Evolutionary conservation across 2,329 filamentous ascomycete species (phyloP).

Genomic region (Epichloe gansuensis): DNA sequence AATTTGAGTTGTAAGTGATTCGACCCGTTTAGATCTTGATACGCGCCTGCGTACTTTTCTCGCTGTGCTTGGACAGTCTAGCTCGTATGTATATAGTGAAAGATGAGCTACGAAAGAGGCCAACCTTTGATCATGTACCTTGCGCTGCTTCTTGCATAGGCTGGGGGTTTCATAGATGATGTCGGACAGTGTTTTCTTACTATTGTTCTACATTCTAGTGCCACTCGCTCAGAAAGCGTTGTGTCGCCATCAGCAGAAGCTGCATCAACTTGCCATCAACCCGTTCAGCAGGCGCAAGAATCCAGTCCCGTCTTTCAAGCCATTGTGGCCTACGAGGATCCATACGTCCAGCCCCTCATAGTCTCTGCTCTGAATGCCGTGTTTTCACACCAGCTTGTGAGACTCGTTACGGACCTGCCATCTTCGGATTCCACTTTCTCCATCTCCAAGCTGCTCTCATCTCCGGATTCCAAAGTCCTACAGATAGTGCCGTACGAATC

Average conservation of each 20-base stretch:
- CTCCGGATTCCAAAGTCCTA: conserved; percentile 37
- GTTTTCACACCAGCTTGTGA: conserved; percentile 41
- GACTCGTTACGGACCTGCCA: conserved; percentile 37
- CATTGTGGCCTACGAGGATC: conserved; percentile 71
- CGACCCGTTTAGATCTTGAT: neutral
- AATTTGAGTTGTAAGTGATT: conserved; percentile 49
- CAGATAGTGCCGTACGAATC: conserved; percentile 81
- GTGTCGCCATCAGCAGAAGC: conserved; percentile 6
- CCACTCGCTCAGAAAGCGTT: conserved; percentile 7
- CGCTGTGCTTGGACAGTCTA: neutral
- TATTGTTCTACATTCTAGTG: conserved; percentile 13
- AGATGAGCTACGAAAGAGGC: neutral
- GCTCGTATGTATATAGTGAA: conserved; percentile 10
- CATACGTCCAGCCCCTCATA: conserved; percentile 81
- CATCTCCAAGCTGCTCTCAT: conserved; percentile 23
- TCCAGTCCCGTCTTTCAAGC: conserved; percentile 35
- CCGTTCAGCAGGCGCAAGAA: neutral
- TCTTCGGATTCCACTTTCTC: conserved; percentile 19
- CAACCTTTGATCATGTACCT: conserved; percentile 14
- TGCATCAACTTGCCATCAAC: conserved; percentile 11
- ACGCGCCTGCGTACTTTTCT: conserved; percentile 1
- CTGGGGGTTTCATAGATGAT: conserved; percentile 18
- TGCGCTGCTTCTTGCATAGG: conserved; percentile 10
- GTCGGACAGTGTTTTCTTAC: conserved; percentile 20
- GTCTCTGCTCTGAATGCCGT: conserved; percentile 53